Conservation (phyloP, 768 basidiomycete species). For the Leccinum rimulosum region DNA sequence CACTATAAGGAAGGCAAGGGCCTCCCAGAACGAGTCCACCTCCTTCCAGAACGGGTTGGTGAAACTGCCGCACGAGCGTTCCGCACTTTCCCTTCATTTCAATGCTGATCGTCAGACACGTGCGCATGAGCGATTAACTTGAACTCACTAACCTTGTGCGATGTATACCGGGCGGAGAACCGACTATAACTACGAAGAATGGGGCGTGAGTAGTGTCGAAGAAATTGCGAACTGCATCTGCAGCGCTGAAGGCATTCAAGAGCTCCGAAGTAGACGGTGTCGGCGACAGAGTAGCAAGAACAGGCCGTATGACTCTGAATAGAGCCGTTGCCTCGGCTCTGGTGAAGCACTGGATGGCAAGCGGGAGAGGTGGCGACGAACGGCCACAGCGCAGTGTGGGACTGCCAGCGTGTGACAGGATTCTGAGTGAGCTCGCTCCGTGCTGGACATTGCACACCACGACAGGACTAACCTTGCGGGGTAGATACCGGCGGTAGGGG, state of each 20-base stretch:
- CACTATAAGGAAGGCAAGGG: no score
- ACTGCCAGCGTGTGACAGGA: not conserved
- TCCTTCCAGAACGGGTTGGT: no score
- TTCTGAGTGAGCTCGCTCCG: no score
- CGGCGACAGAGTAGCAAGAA: not conserved
- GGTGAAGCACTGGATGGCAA: not conserved
- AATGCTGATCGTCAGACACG: no score
- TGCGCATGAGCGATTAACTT: not conserved
- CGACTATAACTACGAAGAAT: not conserved
- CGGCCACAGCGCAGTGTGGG: not conserved
- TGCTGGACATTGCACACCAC: no score
- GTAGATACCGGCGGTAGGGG: no score
- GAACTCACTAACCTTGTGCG: not conserved
- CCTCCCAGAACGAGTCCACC: no score
- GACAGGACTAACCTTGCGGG: no score
- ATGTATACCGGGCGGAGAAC: not conserved
- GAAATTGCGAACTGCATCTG: not conserved
- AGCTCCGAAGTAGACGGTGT: not conserved
- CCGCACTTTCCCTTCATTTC: no score
- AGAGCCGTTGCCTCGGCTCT: not conserved
- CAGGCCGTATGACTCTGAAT: not conserved
- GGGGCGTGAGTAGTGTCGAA: not conserved
- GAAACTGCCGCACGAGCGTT: no score
- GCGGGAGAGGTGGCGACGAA: not conserved
- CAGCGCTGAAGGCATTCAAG: not conserved